Evolutionary conservation across 2,329 filamentous ascomycete genomes (phyloP).

Genomic region (Periglandula ipomoeae): DNA sequence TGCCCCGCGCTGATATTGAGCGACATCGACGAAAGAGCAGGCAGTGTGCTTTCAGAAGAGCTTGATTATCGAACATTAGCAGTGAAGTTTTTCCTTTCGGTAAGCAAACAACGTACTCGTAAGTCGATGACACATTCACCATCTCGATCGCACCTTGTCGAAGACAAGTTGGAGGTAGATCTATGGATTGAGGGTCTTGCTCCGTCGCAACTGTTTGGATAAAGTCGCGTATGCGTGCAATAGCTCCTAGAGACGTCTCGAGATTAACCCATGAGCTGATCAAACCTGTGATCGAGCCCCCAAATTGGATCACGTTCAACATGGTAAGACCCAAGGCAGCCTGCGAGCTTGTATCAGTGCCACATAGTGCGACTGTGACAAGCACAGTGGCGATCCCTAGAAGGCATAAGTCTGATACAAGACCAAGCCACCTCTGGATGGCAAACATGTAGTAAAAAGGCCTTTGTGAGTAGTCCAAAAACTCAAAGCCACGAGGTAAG

Average conservation of each 20-base stretch:
- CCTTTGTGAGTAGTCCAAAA: constrained; percentile 24
- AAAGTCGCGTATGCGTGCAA: constrained; percentile 1
- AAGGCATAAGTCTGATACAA: constrained; percentile 37
- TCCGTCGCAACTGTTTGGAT: neutral
- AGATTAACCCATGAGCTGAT: neutral
- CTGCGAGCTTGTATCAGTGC: constrained; percentile 16
- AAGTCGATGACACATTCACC: constrained; percentile 1
- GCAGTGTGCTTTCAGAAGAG: no score
- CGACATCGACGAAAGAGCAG: constrained; percentile 6
- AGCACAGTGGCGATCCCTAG: constrained; percentile 36
- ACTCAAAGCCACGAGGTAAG: constrained; percentile 7
- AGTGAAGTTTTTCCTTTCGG: no score
- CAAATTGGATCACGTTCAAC: neutral
- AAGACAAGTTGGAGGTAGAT: neutral
- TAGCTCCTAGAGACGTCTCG: constrained; percentile 3
- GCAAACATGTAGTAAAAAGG: constrained; percentile 33
- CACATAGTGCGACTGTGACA: constrained; percentile 29
- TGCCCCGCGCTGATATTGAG: constrained; percentile 12
- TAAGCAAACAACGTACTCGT: neutral
- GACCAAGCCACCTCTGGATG: constrained; percentile 39
- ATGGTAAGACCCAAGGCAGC: constrained; percentile 1
- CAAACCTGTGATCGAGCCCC: neutral
- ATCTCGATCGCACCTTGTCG: neutral
- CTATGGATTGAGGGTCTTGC: neutral
- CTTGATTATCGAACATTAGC: no score